A percentile compares a stretch with the other conserved stretches of the same genome.
Evolutionary conservation across 169 alveolate genomes (phyloP).

Genomic region (Plasmodium inui): DNA sequence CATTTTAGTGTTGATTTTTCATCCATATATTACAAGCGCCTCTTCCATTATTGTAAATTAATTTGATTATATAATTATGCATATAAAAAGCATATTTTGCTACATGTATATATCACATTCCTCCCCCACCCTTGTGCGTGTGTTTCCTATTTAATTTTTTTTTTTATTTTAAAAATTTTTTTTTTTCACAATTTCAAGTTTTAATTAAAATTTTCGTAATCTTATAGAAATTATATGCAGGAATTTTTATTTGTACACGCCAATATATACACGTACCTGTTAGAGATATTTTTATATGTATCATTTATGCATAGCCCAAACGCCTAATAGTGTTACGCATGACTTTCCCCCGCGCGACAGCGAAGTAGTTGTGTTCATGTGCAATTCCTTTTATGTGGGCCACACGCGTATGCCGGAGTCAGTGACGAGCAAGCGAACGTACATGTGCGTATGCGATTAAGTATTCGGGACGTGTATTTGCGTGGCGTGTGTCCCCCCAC

Average conservation of each 20-base stretch:
- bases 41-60: neutral
- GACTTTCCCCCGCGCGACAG: neutral
- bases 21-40: constrained; percentile 23
- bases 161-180: constrained; percentile 4
- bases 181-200: constrained; percentile 17
- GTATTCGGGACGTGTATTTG: neutral
- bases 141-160: constrained; percentile 23
- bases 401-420: neutral
- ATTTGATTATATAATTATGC: constrained; percentile 1
- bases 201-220: constrained; percentile 52
- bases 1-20: neutral
- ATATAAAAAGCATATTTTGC: neutral
- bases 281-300: neutral
- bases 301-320: neutral
- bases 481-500: neutral
- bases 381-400: neutral
- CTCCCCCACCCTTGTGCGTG: neutral
- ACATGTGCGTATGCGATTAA: constrained; percentile 7
- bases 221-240: neutral
- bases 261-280: neutral
- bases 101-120: constrained; percentile 1
- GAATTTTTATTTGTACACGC: neutral
- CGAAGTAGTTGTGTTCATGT: neutral
- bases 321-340: constrained; percentile 1
- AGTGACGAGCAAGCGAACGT: constrained; percentile 9